Evolutionary conservation across 441 rosid genomes (phyloP).

Genomic region (Croton setiger): DNA sequence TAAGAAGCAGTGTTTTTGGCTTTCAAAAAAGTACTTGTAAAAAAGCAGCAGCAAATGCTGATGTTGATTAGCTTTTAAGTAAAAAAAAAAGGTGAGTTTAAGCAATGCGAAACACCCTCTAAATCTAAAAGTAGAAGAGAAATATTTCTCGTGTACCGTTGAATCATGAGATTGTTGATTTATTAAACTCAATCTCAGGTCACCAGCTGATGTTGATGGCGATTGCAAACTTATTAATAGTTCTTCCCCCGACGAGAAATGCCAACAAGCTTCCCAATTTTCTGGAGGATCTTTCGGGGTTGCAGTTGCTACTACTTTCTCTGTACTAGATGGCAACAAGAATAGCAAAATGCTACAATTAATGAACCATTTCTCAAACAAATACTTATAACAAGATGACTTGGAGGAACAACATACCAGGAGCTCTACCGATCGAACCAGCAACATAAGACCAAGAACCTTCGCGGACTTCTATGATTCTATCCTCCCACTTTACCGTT

Average conservation of each 20-base stretch:
- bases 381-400: not conserved
- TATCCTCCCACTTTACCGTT: slow-evolving; percentile 61
- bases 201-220: slow-evolving; percentile 31
- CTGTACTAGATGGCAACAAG: slow-evolving; percentile 68
- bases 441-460: slow-evolving; percentile 88
- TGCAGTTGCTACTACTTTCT: slow-evolving; percentile 78
- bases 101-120: too few relatives aligned
- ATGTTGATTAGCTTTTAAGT: too few relatives aligned
- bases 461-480: slow-evolving; percentile 73
- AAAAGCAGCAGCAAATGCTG: too few relatives aligned
- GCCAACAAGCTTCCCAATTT: slow-evolving; percentile 62
- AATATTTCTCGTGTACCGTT: slow-evolving; percentile 21
- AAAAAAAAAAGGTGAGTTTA: too few relatives aligned
- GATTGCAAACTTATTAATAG: slow-evolving; percentile 49
- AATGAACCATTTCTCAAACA: not conserved
- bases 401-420: slow-evolving; percentile 50
- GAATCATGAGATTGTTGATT: slow-evolving; percentile 42
- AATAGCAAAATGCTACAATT: slow-evolving; percentile 22
- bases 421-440: slow-evolving; percentile 87
- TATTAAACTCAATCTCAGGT: slow-evolving; percentile 39
- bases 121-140: not conserved
- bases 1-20: too few relatives aligned
- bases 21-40: too few relatives aligned
- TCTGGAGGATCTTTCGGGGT: slow-evolving; percentile 57
- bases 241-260: slow-evolving; percentile 73